Base-by-base conservation (phyloP, 441 rosid genomes). In the Populus tomentosa region DNA sequence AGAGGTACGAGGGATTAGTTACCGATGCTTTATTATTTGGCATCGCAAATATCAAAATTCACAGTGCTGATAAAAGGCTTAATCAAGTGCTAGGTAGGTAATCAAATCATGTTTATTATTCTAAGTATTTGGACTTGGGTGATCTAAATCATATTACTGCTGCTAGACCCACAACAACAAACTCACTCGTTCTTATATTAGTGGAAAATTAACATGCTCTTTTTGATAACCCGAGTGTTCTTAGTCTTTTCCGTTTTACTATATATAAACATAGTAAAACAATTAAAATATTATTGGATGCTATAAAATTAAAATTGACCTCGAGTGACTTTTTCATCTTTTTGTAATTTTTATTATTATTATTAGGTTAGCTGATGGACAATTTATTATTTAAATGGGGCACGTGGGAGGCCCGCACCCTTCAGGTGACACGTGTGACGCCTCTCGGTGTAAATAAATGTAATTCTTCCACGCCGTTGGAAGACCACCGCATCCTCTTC, bases 81-180 rank as follows among this genome's bases (percentile, higher is more conserved):
- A 26, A 53, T 18, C 59, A 50, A 50, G 59, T 50, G 59, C 2
- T 6, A 6, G 32, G 32, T 30, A 3, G n/a, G 61, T 53, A 53
- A 53, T 53, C 61, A 53, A 53, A 53, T 53, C n/a, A 23, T 42
- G 26, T 21, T 10, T 11, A 35, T 75, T 28, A 42, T 28, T 36
- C 63, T 1, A 20, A 66, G 28, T 30, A 46, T 63, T 32, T 67
- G 32, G 32, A 28, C 30, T 28, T 28, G 30, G 36, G 30, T 10
- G 9, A 76, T 76, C 59, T 61, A 38, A 69, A 33, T 69, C 67
- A 35, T 53, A 35, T 14, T 56, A 28, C 72, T 65, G 6, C 2
- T 10, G 11, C 28, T 13, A 68, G 73, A 53, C 73, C 73, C 78
- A 53, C 73, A 56, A 3, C n/a, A 4, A 16, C 1, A 28, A 28